A percentile compares a stretch with the other conserved stretches of the same genome.
phyloP scores from a whole-genome alignment of 2,329 filamentous ascomycete genomes.

The Grosmannia huntii region DNA sequence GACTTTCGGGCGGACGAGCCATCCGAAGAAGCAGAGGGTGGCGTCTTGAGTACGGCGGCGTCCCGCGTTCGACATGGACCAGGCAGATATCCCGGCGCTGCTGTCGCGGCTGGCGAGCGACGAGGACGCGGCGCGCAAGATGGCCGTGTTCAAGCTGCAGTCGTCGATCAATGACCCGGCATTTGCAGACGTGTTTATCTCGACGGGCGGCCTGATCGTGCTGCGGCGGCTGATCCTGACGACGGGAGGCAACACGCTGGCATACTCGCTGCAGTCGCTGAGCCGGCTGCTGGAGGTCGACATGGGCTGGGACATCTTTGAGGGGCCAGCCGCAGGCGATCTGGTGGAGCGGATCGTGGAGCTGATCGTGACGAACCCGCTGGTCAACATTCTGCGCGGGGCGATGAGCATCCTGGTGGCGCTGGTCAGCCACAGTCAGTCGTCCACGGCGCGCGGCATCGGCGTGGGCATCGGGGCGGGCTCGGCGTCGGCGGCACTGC shows the following conservation, averaged over 20 bases:
- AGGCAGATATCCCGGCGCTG: conserved; percentile 53
- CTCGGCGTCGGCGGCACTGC: conserved; percentile 12
- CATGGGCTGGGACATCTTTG: conserved; percentile 91
- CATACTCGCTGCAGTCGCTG: conserved; percentile 85
- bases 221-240: conserved; percentile 73
- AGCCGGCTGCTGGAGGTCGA: conserved; percentile 84
- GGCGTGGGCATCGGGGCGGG: conserved; percentile 6
- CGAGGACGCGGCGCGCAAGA: conserved; percentile 88
- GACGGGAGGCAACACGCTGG: conserved; percentile 83
- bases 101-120: conserved; percentile 52
- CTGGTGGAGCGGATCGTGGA: conserved; percentile 71
- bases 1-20: too few species aligned
- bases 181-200: conserved; percentile 93
- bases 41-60: too few species aligned
- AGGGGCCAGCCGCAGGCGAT: conserved; percentile 47
- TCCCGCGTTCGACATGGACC: conserved; percentile 35
- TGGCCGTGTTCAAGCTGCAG: conserved; percentile 98
- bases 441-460: conserved; percentile 28
- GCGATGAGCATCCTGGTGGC: conserved; percentile 95
- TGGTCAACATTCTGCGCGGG: conserved; percentile 93
- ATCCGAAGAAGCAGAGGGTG: too few species aligned
- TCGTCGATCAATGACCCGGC: conserved; percentile 88
- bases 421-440: conserved; percentile 76
- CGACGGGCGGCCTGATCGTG: conserved; percentile 70
- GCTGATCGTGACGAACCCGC: conserved; percentile 83